These are phyloP conservation scores for Pholiota microspora DNA, from an alignment of 768 basidiomycete genomes.

Conservation along the genomic window DNA sequence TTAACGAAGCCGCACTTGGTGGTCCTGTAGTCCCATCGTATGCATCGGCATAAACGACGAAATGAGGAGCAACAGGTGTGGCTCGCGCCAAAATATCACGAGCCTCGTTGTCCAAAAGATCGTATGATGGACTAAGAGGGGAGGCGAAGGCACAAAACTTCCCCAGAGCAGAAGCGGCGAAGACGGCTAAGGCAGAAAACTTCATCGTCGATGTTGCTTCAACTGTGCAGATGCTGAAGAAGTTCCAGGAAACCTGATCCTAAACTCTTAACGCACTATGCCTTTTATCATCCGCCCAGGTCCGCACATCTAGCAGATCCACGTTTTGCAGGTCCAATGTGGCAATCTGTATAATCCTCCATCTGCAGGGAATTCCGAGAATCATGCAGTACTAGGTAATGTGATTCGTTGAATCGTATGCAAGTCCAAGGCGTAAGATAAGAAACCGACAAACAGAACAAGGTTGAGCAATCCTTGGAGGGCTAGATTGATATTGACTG, in stretches of 20 bases:
- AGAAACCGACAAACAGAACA: constrained; percentile 3
- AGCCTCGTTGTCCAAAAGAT: constrained; percentile 26
- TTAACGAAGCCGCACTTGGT: constrained; percentile 42
- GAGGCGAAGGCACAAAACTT: constrained; percentile 8
- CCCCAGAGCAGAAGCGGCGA: constrained; percentile 4
- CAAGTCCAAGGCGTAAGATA: not conserved
- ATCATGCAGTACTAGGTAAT: constrained; percentile 13
- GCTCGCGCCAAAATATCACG: constrained; percentile 33
- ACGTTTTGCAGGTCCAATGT: constrained; percentile 1
- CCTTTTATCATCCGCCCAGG: constrained; percentile 5
- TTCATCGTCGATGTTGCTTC: constrained; percentile 10
- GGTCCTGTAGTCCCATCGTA: constrained; percentile 47
- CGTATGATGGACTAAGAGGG: constrained; percentile 19
- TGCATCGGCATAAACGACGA: constrained; percentile 40
- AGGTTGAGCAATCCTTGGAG: not conserved
- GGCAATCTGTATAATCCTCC: constrained; percentile 12
- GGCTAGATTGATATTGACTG: not conserved
- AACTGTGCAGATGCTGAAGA: not conserved
- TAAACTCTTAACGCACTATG: not conserved
- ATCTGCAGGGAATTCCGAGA: constrained; percentile 16
- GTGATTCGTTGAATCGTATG: constrained; percentile 8
- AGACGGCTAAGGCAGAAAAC: not conserved
- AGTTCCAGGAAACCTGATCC: not conserved
- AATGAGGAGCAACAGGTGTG: constrained; percentile 49
- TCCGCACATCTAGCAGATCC: not conserved